These are phyloP conservation scores for Canna indica DNA, from an alignment of 176 grass and related monocot species.

Conservation along the genomic window DNA sequence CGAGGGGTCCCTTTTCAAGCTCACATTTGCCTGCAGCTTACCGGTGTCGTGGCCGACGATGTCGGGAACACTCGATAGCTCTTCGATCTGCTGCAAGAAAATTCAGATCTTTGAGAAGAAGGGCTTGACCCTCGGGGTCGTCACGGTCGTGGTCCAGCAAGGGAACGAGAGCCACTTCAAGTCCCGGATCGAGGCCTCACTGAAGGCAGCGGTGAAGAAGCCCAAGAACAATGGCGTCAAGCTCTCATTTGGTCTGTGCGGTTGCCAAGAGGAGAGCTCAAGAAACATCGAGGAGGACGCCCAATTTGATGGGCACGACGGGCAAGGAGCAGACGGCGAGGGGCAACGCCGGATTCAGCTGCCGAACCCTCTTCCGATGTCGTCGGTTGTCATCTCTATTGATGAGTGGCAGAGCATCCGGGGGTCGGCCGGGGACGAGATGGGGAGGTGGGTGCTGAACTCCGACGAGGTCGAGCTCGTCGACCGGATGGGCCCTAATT, in stretches of 20 bases:
- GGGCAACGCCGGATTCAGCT: constrained; percentile 39
- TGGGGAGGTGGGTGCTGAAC: constrained; percentile 57
- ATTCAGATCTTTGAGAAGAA: constrained; percentile 99
- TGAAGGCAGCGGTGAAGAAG: constrained; percentile 63
- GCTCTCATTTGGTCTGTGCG: constrained; percentile 88
- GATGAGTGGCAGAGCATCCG: constrained; percentile 96
- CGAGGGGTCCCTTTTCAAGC: constrained; percentile 50
- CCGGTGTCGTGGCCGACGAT: constrained; percentile 86
- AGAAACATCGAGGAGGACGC: constrained; percentile 76
- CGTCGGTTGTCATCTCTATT: constrained; percentile 70
- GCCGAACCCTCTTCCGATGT: constrained; percentile 58
- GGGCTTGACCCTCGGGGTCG: constrained; percentile 71
- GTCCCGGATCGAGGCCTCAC: constrained; percentile 45
- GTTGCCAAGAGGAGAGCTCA: constrained; percentile 92
- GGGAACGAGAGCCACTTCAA: constrained; percentile 67
- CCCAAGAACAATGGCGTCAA: constrained; percentile 71
- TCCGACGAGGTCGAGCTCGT: constrained; percentile 83
- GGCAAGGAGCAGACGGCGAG: constrained; percentile 47
- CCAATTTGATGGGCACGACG: constrained; percentile 72
- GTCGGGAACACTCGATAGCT: constrained; percentile 67
- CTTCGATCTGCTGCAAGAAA: constrained; percentile 78
- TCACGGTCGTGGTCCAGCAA: constrained; percentile 54
- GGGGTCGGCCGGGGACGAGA: constrained; percentile 68
- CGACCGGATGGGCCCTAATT: constrained; percentile 55
- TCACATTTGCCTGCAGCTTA: constrained; percentile 74